Conservation (phyloP, 2,329 filamentous ascomycete species). For the Botrytis medusae region DNA sequence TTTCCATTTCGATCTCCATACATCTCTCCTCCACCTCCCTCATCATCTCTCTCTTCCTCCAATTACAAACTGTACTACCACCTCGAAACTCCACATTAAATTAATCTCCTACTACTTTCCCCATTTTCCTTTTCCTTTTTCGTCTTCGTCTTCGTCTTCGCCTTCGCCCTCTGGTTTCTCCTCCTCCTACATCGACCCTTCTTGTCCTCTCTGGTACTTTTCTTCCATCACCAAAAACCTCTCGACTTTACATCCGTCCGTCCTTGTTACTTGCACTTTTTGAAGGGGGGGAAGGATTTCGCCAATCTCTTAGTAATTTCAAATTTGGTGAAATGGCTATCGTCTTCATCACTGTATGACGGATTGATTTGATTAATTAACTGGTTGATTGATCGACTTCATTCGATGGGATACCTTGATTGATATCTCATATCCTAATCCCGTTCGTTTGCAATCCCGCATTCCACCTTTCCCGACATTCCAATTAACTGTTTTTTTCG, state of each 20-base stretch:
- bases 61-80: not conserved
- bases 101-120: not conserved
- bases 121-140: not conserved
- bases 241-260: conserved; percentile 12
- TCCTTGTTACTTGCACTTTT: conserved; percentile 2
- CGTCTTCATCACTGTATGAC: conserved; percentile 1
- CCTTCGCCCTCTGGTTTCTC: not conserved
- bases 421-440: conserved; percentile 30
- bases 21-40: not conserved
- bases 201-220: not conserved
- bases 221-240: not conserved
- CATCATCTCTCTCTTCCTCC: not conserved
- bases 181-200: not conserved
- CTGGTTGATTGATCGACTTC: conserved; percentile 13
- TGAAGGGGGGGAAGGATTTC: not conserved
- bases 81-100: conserved; percentile 1
- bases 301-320: conserved; percentile 11
- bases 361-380: conserved; percentile 13
- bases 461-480: conserved; percentile 27
- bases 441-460: conserved; percentile 20
- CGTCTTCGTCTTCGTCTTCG: not conserved
- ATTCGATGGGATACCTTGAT: conserved; percentile 36
- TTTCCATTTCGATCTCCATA: too few species aligned
- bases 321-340: conserved; percentile 13
- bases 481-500: conserved; percentile 10